Evolutionary conservation across 768 basidiomycete genomes (phyloP).

Genomic region (Amyloporia xantha): DNA sequence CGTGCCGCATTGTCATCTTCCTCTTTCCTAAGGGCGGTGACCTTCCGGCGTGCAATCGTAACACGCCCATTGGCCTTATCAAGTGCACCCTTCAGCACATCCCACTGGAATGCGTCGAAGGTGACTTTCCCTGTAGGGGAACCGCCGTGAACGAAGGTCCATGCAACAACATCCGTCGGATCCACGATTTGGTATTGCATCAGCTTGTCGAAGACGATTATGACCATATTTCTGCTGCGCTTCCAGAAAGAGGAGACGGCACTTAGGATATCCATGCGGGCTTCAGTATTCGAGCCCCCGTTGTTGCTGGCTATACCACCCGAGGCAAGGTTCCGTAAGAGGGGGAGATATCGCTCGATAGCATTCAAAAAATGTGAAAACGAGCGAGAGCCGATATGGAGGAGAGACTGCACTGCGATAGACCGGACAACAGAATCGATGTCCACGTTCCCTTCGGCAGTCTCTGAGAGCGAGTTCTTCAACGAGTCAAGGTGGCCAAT

Average conservation of each 20-base stretch:
- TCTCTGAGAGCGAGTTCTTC: slow-evolving; percentile 56
- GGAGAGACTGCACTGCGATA: slow-evolving; percentile 80
- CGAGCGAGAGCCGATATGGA: slow-evolving; percentile 89
- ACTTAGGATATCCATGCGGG: slow-evolving; percentile 64
- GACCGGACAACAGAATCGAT: slow-evolving; percentile 65
- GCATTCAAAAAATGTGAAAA: slow-evolving; percentile 98
- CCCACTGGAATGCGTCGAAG: slow-evolving; percentile 74
- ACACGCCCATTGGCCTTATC: slow-evolving; percentile 92
- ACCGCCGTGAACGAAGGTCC: slow-evolving; percentile 65
- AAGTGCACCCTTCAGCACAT: slow-evolving; percentile 70
- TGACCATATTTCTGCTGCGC: slow-evolving; percentile 77
- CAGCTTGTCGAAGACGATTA: slow-evolving; percentile 93
- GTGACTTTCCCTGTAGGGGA: slow-evolving; percentile 26
- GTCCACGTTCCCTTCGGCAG: slow-evolving; percentile 52
- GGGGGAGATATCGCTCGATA: slow-evolving; percentile 85
- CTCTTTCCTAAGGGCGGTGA: slow-evolving; percentile 73
- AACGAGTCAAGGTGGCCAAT: slow-evolving; percentile 66
- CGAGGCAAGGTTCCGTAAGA: slow-evolving; percentile 57
- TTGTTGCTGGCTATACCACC: slow-evolving; percentile 29
- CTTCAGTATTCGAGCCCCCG: slow-evolving; percentile 38
- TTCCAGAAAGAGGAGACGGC: slow-evolving; percentile 78
- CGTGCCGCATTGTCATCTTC: slow-evolving; percentile 81
- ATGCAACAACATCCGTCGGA: slow-evolving; percentile 82
- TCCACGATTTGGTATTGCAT: slow-evolving; percentile 99
- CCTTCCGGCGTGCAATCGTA: slow-evolving; percentile 65